phyloP scores from a whole-genome alignment of 495 filamentous ascomycete species.

The Podospora pseudopauciseta region DNA sequence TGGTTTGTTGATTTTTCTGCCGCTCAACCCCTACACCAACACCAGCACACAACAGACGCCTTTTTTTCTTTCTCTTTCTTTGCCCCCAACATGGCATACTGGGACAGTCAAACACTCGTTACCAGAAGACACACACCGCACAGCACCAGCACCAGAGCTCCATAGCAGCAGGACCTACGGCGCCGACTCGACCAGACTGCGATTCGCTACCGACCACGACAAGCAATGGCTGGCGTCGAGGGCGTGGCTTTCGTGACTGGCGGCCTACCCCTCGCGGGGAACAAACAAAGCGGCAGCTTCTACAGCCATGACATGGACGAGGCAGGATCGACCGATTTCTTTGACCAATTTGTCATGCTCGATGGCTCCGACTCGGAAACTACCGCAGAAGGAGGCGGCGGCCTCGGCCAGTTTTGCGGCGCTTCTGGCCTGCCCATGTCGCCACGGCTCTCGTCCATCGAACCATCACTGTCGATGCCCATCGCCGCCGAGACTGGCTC shows the following conservation, averaged over 20 bases:
- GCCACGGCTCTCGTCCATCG: slow-evolving; percentile 16
- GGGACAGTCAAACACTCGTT: slow-evolving; percentile 12
- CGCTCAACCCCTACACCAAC: slow-evolving; percentile 9
- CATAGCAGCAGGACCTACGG: not conserved
- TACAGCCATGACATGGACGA: slow-evolving; percentile 38
- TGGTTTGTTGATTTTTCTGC: slow-evolving; percentile 28
- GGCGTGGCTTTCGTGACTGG: slow-evolving; percentile 25
- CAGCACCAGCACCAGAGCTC: not conserved
- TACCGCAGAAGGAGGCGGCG: slow-evolving; percentile 17
- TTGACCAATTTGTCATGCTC: slow-evolving; percentile 48
- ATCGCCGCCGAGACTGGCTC: not conserved
- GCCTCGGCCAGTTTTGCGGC: slow-evolving; percentile 20
- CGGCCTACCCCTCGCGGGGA: slow-evolving; percentile 24
- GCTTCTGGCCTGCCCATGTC: slow-evolving; percentile 18
- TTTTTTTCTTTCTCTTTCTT: not conserved
- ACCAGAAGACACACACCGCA: slow-evolving; percentile 10
- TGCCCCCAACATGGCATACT: slow-evolving; percentile 16
- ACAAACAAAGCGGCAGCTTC: slow-evolving; percentile 39
- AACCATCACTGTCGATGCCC: not conserved
- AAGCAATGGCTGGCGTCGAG: slow-evolving; percentile 28
- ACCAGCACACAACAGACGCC: slow-evolving; percentile 5
- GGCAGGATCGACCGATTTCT: slow-evolving; percentile 39
- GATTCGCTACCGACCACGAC: not conserved
- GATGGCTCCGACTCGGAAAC: slow-evolving; percentile 30
- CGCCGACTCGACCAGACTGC: not conserved